Evolutionary conservation across 768 basidiomycete species (phyloP).

Genomic region (Termitomyces sp.): DNA sequence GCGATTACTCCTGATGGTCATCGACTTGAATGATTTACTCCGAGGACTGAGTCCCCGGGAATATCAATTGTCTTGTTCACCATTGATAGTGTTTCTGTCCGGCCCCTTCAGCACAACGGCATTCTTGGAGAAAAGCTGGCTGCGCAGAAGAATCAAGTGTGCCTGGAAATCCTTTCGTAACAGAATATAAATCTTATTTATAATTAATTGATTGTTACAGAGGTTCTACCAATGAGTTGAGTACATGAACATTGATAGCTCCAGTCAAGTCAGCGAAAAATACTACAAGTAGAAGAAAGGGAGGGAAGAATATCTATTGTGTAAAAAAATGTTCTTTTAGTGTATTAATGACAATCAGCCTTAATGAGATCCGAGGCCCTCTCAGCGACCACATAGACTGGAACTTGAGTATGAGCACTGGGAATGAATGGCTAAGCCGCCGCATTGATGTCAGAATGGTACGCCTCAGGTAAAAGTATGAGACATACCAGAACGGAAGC

Average conservation of each 20-base stretch:
- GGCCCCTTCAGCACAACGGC: neutral
- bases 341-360: neutral
- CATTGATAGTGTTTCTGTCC: neutral
- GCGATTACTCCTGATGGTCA: neutral
- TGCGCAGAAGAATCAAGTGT: neutral
- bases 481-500: conserved; percentile 20
- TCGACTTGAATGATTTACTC: neutral
- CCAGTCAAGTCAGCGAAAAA: neutral
- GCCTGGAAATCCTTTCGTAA: neutral
- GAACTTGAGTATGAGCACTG: neutral
- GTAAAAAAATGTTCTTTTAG: too few relatives aligned
- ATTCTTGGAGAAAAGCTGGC: neutral
- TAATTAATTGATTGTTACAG: neutral
- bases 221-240: neutral
- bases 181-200: neutral
- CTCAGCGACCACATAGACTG: neutral
- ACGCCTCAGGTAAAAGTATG: neutral
- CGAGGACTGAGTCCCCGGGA: too few relatives aligned
- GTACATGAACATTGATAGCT: neutral
- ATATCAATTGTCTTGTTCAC: too few relatives aligned
- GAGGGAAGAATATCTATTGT: too few relatives aligned
- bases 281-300: neutral
- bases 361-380: neutral
- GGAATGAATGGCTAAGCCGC: neutral
- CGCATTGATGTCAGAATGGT: neutral